Evolutionary conservation across 2,329 filamentous ascomycete species (phyloP), one percentile per base, ranked within the genome.

Genomic region (Apiospora hydei): DNA sequence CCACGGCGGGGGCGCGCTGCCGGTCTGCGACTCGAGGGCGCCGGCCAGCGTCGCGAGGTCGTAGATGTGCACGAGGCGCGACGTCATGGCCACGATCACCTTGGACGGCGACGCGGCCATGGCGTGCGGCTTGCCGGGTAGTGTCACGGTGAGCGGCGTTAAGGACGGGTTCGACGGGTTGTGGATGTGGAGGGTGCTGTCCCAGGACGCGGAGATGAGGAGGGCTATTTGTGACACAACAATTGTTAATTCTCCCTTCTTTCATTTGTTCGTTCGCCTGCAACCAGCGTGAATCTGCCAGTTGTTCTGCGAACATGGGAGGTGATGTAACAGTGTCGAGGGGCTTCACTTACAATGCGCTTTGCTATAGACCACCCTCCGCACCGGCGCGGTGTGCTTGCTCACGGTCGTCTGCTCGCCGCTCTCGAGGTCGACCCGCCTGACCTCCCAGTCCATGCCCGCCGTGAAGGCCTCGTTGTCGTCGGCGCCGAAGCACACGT

Each of bases 61-160:
- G 88, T 98, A 98, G 82, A 99, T 98, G 85, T 96, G 92, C 73
- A 98, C 91, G n/a, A 95, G 90, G 71, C 96, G 93, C 71, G 93
- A 94, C 2, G 95, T 94, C 96, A 99, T 98, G 76, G 95, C 95
- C 72, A 99, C 94, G 57, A 99, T 94, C 11, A 98, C 88, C 82
- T 97, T 98, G 69, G 93, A 88, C 3, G 88, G 87, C 78, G 88
- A 95, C 69, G 93, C 87, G 47, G 95, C 93, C 67, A 98, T 87
- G 16, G 95, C 95, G 82, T 98, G 97, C 0, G 95, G 94, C 82
- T 98, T 99, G 41, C 91, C 93, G 0, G 93, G 94, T 30, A 98
- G 91, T 3, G 88, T 84, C 71, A 98, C 88, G 64, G 85, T 88
- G 64, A 92, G 88, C n/a, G 90, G 90, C 43, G 83, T 77, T 76